These are phyloP conservation scores for Brasenia schreberi DNA, from an alignment of 164 flowering plant genomes.

Conservation along the genomic window DNA sequence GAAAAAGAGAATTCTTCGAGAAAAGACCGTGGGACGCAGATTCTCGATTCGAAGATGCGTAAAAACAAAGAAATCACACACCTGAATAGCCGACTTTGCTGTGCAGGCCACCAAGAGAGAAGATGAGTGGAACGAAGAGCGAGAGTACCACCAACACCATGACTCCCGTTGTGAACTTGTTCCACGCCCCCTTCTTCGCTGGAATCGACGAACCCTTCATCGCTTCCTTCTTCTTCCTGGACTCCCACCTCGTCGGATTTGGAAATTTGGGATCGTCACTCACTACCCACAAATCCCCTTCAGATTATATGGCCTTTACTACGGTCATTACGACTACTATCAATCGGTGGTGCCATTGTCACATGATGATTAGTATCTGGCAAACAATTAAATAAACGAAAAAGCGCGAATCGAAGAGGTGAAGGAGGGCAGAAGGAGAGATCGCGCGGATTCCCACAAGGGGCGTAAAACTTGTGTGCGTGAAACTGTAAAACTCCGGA, in stretches of 20 bases:
- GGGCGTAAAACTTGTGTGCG: too few relatives aligned
- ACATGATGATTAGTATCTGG: too few relatives aligned
- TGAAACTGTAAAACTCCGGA: too few relatives aligned
- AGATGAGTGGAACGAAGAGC: slow-evolving; percentile 83
- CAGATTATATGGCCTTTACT: too few relatives aligned
- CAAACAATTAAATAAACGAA: too few relatives aligned
- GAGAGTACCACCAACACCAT: slow-evolving; percentile 70
- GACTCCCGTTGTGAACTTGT: slow-evolving; percentile 54
- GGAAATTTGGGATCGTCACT: neutral
- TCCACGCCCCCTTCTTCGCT: slow-evolving; percentile 58
- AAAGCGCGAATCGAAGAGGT: too few relatives aligned
- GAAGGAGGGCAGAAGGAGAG: too few relatives aligned
- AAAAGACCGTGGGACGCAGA: neutral
- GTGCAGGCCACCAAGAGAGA: slow-evolving; percentile 63
- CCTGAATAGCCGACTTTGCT: slow-evolving; percentile 7
- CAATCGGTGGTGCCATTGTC: too few relatives aligned
- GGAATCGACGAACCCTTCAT: slow-evolving; percentile 30
- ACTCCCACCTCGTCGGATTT: neutral
- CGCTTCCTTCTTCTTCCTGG: slow-evolving; percentile 15
- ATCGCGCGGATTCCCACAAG: too few relatives aligned
- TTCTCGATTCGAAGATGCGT: neutral
- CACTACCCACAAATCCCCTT: slow-evolving; percentile 2
- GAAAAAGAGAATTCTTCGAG: neutral
- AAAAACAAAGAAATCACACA: neutral
- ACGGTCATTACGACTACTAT: too few relatives aligned